phyloP scores from a whole-genome alignment of 2,329 filamentous ascomycete genomes.

The Paracorniculantispora psalliotae region DNA sequence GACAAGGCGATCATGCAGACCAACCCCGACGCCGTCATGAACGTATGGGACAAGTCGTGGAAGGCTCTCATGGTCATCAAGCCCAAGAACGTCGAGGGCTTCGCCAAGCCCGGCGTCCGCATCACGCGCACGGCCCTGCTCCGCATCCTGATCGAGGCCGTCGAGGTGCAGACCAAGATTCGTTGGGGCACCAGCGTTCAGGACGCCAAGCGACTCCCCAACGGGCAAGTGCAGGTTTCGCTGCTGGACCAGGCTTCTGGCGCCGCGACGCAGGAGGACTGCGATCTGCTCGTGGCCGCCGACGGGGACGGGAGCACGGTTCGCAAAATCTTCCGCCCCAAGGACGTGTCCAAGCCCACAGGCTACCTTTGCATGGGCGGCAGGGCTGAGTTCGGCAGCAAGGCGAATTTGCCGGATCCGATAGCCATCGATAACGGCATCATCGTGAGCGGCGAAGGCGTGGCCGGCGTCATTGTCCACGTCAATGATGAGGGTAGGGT shows the following conservation, averaged over 20 bases:
- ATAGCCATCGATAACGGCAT: constrained; percentile 30
- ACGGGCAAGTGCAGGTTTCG: constrained; percentile 8
- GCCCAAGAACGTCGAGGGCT: constrained; percentile 18
- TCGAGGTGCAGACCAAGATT: constrained; percentile 12
- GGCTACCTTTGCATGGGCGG: constrained; percentile 32
- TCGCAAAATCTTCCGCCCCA: constrained; percentile 29
- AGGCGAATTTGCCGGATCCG: constrained; percentile 24
- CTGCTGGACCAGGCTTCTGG: background rate
- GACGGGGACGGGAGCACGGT: constrained; percentile 37
- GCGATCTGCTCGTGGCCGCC: constrained; percentile 36
- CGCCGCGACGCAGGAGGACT: constrained; percentile 13
- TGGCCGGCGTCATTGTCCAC: constrained; percentile 35
- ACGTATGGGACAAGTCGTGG: constrained; percentile 30
- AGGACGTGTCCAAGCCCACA: constrained; percentile 29
- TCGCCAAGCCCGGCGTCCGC: constrained; percentile 25
- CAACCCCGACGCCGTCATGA: constrained; percentile 22
- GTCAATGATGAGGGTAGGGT: constrained; percentile 29
- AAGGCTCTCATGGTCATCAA: constrained; percentile 23
- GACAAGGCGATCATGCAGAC: constrained; percentile 21
- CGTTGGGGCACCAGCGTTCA: constrained; percentile 4
- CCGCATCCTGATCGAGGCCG: constrained; percentile 23
- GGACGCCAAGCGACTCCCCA: background rate
- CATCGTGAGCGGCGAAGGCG: constrained; percentile 28
- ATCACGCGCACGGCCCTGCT: constrained; percentile 26
- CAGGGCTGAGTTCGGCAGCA: constrained; percentile 25